A percentile compares a stretch with the other conserved stretches of the same genome.
Conservation (phyloP, 495 filamentous ascomycete genomes). For the Penicillium pancosmium region DNA sequence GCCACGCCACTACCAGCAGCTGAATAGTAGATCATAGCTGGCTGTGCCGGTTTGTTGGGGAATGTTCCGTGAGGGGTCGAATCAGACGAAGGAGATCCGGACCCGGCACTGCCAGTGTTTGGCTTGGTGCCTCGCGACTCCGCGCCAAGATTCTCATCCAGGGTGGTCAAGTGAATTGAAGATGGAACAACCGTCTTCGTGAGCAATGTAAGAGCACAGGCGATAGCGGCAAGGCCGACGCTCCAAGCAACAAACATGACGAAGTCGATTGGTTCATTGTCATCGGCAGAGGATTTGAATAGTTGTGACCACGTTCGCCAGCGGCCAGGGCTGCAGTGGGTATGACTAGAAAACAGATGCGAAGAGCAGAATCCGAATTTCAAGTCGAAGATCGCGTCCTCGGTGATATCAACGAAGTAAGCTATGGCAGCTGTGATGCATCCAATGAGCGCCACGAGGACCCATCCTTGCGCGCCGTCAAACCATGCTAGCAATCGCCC, state of each 20-base stretch:
- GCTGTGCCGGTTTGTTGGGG: conserved; percentile 37
- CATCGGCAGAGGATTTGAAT: conserved; percentile 54
- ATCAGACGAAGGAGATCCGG: conserved; percentile 44
- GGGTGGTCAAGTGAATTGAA: conserved; percentile 77
- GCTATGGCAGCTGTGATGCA: conserved; percentile 83
- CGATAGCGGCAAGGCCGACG: conserved; percentile 68
- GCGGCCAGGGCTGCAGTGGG: conserved; percentile 52
- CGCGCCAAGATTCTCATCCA: conserved; percentile 78
- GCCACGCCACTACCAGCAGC: conserved; percentile 96
- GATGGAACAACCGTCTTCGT: conserved; percentile 93
- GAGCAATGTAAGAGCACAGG: conserved; percentile 79
- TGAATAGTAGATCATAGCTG: conserved; percentile 91
- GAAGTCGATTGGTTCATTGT: conserved; percentile 71
- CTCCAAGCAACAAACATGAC: conserved; percentile 70
- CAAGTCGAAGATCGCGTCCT: conserved; percentile 81
- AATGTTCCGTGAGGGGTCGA: conserved; percentile 30
- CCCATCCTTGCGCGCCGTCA: conserved; percentile 92
- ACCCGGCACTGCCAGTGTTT: conserved; percentile 27
- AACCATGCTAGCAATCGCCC: conserved; percentile 76
- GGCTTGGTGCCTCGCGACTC: conserved; percentile 49
- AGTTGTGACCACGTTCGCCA: conserved; percentile 80
- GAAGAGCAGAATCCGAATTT: conserved; percentile 86
- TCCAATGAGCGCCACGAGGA: conserved; percentile 88
- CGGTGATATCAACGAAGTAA: conserved; percentile 86
- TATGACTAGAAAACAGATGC: conserved; percentile 69